phyloP scores from a whole-genome alignment of 148 eudicot species.

The Mesembryanthemum crystallinum region DNA sequence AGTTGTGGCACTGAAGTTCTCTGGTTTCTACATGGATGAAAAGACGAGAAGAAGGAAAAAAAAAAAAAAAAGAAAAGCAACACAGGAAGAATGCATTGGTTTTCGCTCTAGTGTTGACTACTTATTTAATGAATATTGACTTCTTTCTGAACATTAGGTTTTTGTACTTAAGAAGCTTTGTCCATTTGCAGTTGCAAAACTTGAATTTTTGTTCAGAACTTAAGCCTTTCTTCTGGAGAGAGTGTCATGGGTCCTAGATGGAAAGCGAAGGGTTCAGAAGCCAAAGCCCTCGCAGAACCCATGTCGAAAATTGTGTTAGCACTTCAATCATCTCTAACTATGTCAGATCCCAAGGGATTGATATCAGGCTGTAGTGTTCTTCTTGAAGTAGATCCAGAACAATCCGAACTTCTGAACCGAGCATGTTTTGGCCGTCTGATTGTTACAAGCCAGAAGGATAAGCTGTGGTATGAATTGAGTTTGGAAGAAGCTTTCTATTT shows the following conservation, averaged over 20 bases:
- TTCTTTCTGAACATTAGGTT: constrained; percentile 5
- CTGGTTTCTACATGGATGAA: background rate
- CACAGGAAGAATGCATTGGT: background rate
- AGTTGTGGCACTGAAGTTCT: background rate
- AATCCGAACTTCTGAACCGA: constrained; percentile 52
- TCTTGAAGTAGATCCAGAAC: constrained; percentile 41
- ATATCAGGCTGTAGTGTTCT: constrained; percentile 54
- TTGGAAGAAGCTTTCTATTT: constrained; percentile 69
- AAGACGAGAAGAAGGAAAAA: background rate
- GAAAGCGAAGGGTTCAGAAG: constrained; percentile 51
- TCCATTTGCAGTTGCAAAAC: background rate
- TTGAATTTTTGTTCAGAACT: background rate
- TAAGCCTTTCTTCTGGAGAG: background rate
- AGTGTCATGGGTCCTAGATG: constrained; percentile 46
- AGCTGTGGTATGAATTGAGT: constrained; percentile 62
- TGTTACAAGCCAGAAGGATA: constrained; percentile 49
- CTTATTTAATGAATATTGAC: background rate
- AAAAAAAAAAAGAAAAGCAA: background rate
- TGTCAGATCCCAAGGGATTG: constrained; percentile 44
- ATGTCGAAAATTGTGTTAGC: constrained; percentile 51
- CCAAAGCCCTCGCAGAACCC: constrained; percentile 49
- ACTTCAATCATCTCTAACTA: constrained; percentile 45
- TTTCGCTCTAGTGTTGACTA: background rate
- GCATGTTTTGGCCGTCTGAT: constrained; percentile 66
- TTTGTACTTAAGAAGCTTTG: background rate